These are phyloP conservation scores for Croton laevigatus DNA, from an alignment of 441 rosid species.

Conservation along the genomic window DNA sequence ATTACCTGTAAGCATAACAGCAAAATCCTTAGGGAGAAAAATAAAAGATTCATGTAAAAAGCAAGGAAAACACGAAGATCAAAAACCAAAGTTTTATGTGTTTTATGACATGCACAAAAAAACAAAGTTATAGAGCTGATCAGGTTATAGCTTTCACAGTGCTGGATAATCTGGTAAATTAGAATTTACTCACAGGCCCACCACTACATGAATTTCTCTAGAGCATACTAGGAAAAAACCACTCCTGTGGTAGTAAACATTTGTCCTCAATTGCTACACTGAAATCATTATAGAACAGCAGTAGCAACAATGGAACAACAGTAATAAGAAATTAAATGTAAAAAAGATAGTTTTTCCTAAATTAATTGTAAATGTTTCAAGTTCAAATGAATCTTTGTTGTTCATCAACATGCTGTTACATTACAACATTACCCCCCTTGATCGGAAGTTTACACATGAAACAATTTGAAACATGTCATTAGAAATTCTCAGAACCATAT, in stretches of 20 bases:
- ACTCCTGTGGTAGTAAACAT: neutral
- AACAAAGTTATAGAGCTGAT: neutral
- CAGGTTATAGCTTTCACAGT: neutral
- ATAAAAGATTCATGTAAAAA: neutral
- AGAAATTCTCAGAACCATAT: neutral
- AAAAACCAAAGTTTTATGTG: neutral
- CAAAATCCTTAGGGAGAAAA: neutral
- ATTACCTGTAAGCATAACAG: slow-evolving; percentile 55
- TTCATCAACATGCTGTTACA: neutral
- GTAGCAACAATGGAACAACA: neutral
- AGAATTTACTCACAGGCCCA: neutral
- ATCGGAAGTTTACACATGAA: neutral
- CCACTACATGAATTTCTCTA: neutral
- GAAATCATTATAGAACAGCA: neutral
- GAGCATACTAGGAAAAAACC: neutral
- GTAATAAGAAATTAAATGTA: neutral
- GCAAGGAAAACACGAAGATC: neutral
- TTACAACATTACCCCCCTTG: neutral
- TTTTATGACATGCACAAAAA: neutral
- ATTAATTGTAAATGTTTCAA: neutral
- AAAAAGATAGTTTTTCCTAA: neutral
- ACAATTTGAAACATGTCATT: neutral
- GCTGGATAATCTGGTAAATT: neutral
- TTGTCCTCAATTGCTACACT: neutral
- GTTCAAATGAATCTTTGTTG: neutral